Base-by-base conservation (phyloP, 768 basidiomycete species). In the Chiua virens region DNA sequence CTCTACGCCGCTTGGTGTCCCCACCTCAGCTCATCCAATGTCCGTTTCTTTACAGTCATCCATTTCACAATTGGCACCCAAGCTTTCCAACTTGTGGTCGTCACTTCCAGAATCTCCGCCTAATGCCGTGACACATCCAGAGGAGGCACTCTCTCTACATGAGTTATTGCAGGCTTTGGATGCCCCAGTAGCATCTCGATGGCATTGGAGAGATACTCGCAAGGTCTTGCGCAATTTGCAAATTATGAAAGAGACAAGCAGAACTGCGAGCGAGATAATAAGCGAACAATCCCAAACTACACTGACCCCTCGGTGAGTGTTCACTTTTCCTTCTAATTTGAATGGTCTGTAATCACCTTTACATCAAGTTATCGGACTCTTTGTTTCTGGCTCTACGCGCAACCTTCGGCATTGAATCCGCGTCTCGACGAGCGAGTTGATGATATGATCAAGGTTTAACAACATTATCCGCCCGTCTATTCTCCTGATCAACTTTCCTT, bases 161-260 rank as follows among this genome's bases (percentile, higher is more conserved):
- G 71, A 66, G 10, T 73, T 98, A 13, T 72, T 99, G 18, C 68
- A 71, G 9, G 63, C 72, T 4, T 75, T 98, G 6, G 97, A 98
- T 60, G 84, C 83, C 0, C 58, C 64, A 0, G 82, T 92, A 40
- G 91, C 89, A 1, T 76, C 76, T 27, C 75, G 94, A 54, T 98
- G 96, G 96, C 97, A 99, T 65, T 98, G 96, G 96, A 79, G 77
- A 56, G 97, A 99, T 60, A 86, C 92, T 0, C 77, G 96, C 28
- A 99, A 98, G 69, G 89, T 98, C 7, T 68, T 90, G 11, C 78
- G 94, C 34, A 90, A 80, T 57, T 68, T 99, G 8, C 76, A 79
- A 38, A 83, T 97, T 25, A 83, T 93, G 50, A 86, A 83, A 70
- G 84, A 91, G 49, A 80, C 78, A 1, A 81, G 85, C 5, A 75